phyloP scores from a whole-genome alignment of 2,329 filamentous ascomycete genomes.

The Apiospora pterosperma region DNA sequence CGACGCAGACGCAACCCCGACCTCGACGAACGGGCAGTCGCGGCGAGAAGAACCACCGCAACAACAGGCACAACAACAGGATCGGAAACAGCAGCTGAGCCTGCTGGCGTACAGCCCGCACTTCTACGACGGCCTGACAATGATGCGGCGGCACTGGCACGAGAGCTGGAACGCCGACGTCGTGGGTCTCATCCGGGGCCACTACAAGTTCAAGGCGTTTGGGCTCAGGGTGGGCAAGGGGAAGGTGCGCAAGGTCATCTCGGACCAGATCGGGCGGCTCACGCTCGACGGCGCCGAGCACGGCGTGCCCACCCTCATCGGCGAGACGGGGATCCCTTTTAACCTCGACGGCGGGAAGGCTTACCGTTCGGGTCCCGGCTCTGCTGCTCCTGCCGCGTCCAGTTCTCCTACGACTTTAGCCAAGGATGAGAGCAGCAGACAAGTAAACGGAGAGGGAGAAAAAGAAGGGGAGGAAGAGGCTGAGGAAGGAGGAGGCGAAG shows the following conservation, averaged over 20 bases:
- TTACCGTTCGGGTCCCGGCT: slow-evolving; percentile 4
- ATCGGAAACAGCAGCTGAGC: neutral
- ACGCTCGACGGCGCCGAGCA: slow-evolving; percentile 8
- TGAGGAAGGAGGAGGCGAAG: neutral
- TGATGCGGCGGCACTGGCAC: slow-evolving; percentile 22
- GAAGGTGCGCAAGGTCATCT: slow-evolving; percentile 16
- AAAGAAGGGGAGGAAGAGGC: neutral
- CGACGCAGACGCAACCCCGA: no score
- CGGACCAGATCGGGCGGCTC: slow-evolving; percentile 16
- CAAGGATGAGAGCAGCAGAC: no score
- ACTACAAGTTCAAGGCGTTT: slow-evolving; percentile 15
- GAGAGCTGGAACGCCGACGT: slow-evolving; percentile 21
- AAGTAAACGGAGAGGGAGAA: neutral
- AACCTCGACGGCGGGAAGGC: slow-evolving; percentile 17
- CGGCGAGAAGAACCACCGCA: slow-evolving; percentile 6
- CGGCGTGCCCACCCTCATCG: slow-evolving; percentile 12
- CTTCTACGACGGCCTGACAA: slow-evolving; percentile 21
- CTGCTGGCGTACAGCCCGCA: slow-evolving; percentile 19
- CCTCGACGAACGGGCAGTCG: neutral
- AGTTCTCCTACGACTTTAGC: neutral
- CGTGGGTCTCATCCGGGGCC: slow-evolving; percentile 17
- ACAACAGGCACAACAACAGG: no score
- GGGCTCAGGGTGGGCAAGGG: slow-evolving; percentile 16
- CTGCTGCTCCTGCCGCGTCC: neutral
- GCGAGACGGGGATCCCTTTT: slow-evolving; percentile 22